Evolutionary conservation across 2,329 filamentous ascomycete genomes (phyloP), one percentile per base, ranked within the genome.

Genomic region (Diaporthe aspalathi): DNA sequence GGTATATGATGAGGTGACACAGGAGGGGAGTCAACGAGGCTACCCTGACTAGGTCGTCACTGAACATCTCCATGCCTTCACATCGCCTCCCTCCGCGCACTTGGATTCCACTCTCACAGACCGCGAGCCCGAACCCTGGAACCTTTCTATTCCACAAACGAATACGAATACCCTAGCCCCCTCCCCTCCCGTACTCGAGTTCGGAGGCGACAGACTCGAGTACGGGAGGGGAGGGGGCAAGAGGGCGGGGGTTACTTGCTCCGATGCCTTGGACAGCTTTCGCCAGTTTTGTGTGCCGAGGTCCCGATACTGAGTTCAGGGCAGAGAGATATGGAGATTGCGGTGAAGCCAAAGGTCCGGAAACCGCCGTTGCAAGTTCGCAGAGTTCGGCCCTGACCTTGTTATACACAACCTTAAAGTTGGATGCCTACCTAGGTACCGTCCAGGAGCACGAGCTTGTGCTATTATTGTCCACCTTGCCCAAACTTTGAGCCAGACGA

Each of bases 51-150:
- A 38, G 35, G 9, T 32, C 38, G 22, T 16, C 56, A 62, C 24
- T 4, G 32, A 47, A n/a, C 22, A 20, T 14, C 2, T 62, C n/a
- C 24, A 47, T 62, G 38, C 40, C 24, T 27, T 20, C 35, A 38
- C 35, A 32, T 60, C 22, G 3, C 4, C 5, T 27, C 17, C 24
- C 24, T 32, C 38, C 4, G 20, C 56, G 24, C 24, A 4, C 6
- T 27, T 27, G 16, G 38, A 12, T 62, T 24, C 9, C 16, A 20
- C 24, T 27, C 24, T 62, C 17, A n/a, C n/a, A 17, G 5, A n/a
- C n/a, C n/a, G n/a, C n/a, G n/a, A 47, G 57, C 57, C 57, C 54
- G 35, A 47, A 62, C 57, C 40, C 40, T 47, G 35, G 20, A 32
- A 8, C 40, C 57, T 24, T 27, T 32, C 5, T 35, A 35, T 9